phyloP scores from a whole-genome alignment of 495 filamentous ascomycete genomes.

The Penicillium waksmanii region DNA sequence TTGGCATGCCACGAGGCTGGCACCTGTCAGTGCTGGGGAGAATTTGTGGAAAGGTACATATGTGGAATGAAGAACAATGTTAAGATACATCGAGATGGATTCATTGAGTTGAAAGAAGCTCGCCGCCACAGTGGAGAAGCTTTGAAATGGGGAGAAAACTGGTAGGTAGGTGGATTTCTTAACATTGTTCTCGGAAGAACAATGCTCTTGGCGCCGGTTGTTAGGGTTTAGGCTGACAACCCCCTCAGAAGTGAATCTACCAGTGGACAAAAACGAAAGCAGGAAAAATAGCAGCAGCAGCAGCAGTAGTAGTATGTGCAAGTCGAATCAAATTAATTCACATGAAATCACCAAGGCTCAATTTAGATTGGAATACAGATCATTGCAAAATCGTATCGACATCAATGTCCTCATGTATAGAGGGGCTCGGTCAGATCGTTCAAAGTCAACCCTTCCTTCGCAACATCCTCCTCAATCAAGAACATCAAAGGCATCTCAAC shows the following conservation, averaged over 20 bases:
- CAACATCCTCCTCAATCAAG: slow-evolving; percentile 84
- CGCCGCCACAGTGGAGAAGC: not conserved
- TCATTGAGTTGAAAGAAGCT: not conserved
- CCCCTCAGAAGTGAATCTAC: not conserved
- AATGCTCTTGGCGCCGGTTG: slow-evolving; percentile 1
- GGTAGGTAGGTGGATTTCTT: not conserved
- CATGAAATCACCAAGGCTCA: slow-evolving; percentile 3
- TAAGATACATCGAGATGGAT: not conserved
- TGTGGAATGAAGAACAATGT: slow-evolving; percentile 5
- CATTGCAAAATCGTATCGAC: slow-evolving; percentile 7
- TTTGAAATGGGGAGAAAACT: not conserved
- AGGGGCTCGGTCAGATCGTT: slow-evolving; percentile 82
- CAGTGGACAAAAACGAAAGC: slow-evolving; percentile 3
- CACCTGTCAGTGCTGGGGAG: not conserved
- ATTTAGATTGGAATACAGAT: slow-evolving; percentile 10
- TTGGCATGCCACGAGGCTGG: not conserved
- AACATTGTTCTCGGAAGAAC: slow-evolving; percentile 24
- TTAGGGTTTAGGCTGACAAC: not conserved
- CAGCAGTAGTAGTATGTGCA: not conserved
- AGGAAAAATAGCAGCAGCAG: not conserved
- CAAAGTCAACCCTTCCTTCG: slow-evolving; percentile 77
- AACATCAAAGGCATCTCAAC: slow-evolving; percentile 95
- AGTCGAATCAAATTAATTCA: not conserved
- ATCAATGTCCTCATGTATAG: slow-evolving; percentile 63
- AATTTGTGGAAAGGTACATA: not conserved